These are phyloP conservation scores for Porphyrellus cyaneotinctus DNA, from an alignment of 768 basidiomycete genomes.

Conservation along the genomic window DNA sequence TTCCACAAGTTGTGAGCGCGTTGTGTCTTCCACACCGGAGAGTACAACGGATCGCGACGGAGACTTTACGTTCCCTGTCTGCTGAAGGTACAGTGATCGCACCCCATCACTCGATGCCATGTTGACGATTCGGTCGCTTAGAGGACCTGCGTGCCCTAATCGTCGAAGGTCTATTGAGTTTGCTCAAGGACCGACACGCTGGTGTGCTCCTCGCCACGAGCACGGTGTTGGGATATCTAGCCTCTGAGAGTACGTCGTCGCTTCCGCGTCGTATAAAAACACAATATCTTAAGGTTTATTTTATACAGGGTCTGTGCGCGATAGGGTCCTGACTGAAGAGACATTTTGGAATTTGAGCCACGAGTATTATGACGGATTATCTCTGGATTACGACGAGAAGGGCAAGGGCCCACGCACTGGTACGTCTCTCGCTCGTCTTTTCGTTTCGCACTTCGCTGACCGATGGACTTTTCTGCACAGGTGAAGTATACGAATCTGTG, in stretches of 20 bases:
- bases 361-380: slow-evolving; percentile 18
- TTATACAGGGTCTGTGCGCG: slow-evolving; percentile 14
- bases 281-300: not conserved
- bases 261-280: not conserved
- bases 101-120: no score
- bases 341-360: slow-evolving; percentile 19
- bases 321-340: slow-evolving; percentile 8
- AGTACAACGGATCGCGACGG: slow-evolving; percentile 17
- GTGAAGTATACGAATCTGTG: slow-evolving; percentile 22
- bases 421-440: slow-evolving; percentile 1
- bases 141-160: slow-evolving; percentile 11
- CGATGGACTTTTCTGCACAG: slow-evolving; percentile 7
- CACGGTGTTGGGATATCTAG: slow-evolving; percentile 9
- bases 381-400: slow-evolving; percentile 14
- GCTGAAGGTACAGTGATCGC: slow-evolving; percentile 7
- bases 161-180: slow-evolving; percentile 6
- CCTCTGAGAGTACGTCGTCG: slow-evolving; percentile 13
- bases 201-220: slow-evolving; percentile 16
- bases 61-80: slow-evolving; percentile 12
- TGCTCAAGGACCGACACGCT: slow-evolving; percentile 19
- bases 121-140: not conserved
- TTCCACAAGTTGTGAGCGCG: slow-evolving; percentile 11
- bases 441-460: not conserved
- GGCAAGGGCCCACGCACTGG: slow-evolving; percentile 9
- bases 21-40: slow-evolving; percentile 13